These are phyloP conservation scores for Pseudocercospora fijiensis DNA, from an alignment of 2,329 filamentous ascomycete genomes.

Conservation along the genomic window DNA sequence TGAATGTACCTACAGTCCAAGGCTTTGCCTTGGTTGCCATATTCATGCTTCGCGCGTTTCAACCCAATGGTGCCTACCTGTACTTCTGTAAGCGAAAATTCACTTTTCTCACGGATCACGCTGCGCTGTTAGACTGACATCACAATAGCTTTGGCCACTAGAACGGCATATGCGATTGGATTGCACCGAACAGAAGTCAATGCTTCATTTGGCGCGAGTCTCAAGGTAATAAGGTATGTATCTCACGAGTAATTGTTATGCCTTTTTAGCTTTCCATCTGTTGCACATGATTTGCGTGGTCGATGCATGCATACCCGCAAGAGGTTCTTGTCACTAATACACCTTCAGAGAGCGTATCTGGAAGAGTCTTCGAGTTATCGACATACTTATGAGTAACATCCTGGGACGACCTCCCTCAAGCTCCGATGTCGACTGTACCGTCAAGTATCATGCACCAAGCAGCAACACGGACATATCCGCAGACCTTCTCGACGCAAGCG, in stretches of 20 bases:
- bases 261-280: neutral
- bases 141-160: slow-evolving; percentile 44
- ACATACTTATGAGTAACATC: slow-evolving; percentile 53
- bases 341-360: slow-evolving; percentile 48
- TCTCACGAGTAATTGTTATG: neutral
- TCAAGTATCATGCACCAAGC: slow-evolving; percentile 34
- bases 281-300: neutral
- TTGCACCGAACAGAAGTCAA: slow-evolving; percentile 55
- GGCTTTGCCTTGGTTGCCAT: slow-evolving; percentile 54
- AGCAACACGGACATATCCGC: slow-evolving; percentile 13
- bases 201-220: slow-evolving; percentile 45
- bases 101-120: neutral
- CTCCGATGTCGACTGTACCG: slow-evolving; percentile 51
- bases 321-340: neutral
- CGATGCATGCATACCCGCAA: neutral
- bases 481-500: slow-evolving; percentile 38
- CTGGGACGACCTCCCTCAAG: slow-evolving; percentile 55
- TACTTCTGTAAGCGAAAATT: slow-evolving; percentile 43
- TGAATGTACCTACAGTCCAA: slow-evolving; percentile 53
- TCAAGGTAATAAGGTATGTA: slow-evolving; percentile 2
- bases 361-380: slow-evolving; percentile 54
- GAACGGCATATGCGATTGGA: slow-evolving; percentile 54
- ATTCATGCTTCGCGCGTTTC: slow-evolving; percentile 53
- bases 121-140: slow-evolving; percentile 2
- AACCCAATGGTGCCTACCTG: slow-evolving; percentile 55